phyloP scores from a whole-genome alignment of 139 green algal genomes.

The Chlamydomonas eustigma region DNA sequence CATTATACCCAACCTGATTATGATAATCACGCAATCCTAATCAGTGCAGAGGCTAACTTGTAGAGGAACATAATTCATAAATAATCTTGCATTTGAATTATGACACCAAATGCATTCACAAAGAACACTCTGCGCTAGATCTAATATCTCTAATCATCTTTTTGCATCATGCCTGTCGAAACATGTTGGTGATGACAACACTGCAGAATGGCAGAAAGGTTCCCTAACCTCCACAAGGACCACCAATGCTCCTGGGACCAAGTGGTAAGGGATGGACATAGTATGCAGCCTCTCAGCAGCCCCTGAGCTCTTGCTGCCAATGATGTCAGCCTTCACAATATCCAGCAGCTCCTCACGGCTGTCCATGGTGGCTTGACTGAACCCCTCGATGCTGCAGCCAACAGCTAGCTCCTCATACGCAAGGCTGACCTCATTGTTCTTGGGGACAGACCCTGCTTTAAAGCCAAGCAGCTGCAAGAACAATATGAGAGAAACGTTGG shows the following conservation, averaged over 20 bases:
- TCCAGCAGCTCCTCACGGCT: conserved; percentile 48
- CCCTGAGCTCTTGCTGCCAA: conserved; percentile 23
- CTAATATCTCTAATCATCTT: no score
- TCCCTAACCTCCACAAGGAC: conserved; percentile 59
- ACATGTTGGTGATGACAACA: no score
- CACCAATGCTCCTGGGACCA: conserved; percentile 52
- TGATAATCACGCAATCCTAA: no score
- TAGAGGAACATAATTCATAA: no score
- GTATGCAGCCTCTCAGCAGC: conserved; percentile 17
- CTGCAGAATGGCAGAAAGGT: no score
- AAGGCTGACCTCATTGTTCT: conserved; percentile 37
- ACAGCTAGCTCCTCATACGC: conserved; percentile 37
- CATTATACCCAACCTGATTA: conserved; percentile 11
- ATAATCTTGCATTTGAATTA: no score
- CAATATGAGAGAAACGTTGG: background rate
- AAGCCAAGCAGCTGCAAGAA: conserved; percentile 51
- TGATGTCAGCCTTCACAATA: conserved; percentile 32
- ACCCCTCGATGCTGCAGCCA: conserved; percentile 35
- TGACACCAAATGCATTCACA: no score
- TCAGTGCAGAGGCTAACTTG: no score
- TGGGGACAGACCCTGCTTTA: conserved; percentile 18
- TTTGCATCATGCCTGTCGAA: no score
- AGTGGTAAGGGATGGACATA: conserved; percentile 38
- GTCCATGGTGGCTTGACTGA: conserved; percentile 32
- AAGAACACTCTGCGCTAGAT: no score